Evolutionary conservation across 306 rosid species (phyloP), one percentile per base, ranked within the genome.

Genomic region (Malus fusca): DNA sequence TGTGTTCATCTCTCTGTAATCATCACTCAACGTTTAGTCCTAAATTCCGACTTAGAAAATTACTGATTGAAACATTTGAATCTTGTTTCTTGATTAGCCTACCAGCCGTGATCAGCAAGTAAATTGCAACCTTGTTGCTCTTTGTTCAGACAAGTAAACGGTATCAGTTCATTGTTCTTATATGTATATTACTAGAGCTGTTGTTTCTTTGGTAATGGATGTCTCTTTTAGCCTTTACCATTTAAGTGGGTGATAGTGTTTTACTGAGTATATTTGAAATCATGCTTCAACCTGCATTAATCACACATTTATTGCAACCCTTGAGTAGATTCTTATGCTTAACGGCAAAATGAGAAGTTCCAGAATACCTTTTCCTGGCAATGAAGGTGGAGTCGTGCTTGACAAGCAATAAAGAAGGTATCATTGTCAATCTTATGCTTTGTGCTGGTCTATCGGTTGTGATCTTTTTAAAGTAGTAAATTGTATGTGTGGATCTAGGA

Each of bases 341-440:
- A 74, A 69, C 75, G 66, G 42, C 52, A 80, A 64, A 64, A 63
- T 80, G 72, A 77, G 66, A 66, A 77, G 82, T 77, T 77, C 82
- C 21, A 71, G 77, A 26, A 63, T 80, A 42, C 74, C 84, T 2
- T 84, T 82, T 82, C 84, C 79, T 30, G 84, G 84, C 55, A 75
- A 77, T 64, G 84, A 73, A 75, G 72, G 75, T n/a, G 79, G 84
- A 70, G 15, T 63, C 15, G 11, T 68, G 82, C 87, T 55, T 80
- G 87, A 84, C 77, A 23, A 74, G 87, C 84, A 33, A 77, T 84
- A 73, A 84, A 83, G 67, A 70, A 75, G 81, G 86, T 83, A 79
- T 46, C 48, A 44, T 2, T 74, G 64, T 42, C 51, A 43, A 44
- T 69, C 60, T 25, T 22, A 6, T 35, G 13, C 22, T 23, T 51